Evolutionary conservation across 2,329 filamentous ascomycete species (phyloP), one percentile per base, ranked within the genome.

Genomic region (Epichloe amarillans): DNA sequence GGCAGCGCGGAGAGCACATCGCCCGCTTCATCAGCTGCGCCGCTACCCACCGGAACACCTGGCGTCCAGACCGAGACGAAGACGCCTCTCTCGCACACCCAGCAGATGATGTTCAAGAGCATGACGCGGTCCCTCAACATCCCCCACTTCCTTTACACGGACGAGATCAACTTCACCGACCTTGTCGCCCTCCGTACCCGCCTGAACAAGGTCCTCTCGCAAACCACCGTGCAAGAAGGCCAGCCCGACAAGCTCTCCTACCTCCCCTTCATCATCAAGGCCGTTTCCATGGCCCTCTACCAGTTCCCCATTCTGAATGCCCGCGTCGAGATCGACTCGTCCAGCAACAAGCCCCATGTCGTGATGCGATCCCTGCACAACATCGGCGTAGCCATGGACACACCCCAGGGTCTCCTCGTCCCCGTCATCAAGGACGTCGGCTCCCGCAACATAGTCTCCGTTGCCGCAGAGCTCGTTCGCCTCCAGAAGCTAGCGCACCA

Each of bases 341-440:
- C 75, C 53, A 71, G 74, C 7, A 70, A 72, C 50, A 91, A 87
- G 61, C 89, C 91, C 0, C 77, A 78, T 36, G 75, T 98, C 3
- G 72, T 90, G 51, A 80, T 88, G 72, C 86, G 90, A 51, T 79
- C 80, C 49, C 83, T 86, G 61, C 93, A 98, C 75, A 95, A 98
- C 68, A 91, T 98, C 54, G 93, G 93, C 54, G 77, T 98, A 36
- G 93, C 93, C 52, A 93, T 98, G 77, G 93, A 98, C 67, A 95
- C 91, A 0, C 88, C 91, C 0, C 74, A 76, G 6, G 93, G 93
- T 3, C 80, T 98, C 1, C 70, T 98, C 8, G 93, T 98, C 3
- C 93, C 93, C 1, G 93, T 97, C 44, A 80, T 98, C 65, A 88
- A 84, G 63, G 82, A 94, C 64, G 88, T 95, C 42, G 83, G 83